Evolutionary conservation across 176 grass and related monocot genomes (phyloP).

Genomic region (Chloris gayana): DNA sequence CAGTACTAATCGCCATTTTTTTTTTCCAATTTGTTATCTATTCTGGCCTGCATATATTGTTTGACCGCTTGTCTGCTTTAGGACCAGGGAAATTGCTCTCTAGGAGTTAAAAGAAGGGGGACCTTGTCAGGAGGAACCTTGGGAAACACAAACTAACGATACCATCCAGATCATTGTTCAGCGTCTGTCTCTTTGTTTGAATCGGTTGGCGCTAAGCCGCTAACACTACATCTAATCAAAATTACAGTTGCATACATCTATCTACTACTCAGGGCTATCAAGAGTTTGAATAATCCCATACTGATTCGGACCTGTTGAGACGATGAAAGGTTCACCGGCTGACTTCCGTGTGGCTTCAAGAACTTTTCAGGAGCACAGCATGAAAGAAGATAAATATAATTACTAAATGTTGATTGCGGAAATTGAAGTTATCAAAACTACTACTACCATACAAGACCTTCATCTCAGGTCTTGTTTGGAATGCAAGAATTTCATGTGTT

Average conservation of each 20-base stretch:
- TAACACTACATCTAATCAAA: background rate
- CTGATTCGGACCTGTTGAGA: background rate
- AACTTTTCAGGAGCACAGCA: background rate
- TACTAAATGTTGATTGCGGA: background rate
- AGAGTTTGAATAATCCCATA: background rate
- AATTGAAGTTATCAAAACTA: background rate
- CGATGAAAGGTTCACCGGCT: background rate
- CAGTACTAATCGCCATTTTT: constrained; percentile 22
- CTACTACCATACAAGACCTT: background rate
- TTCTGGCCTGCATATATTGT: constrained; percentile 44
- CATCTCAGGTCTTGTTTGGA: background rate
- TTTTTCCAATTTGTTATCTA: constrained; percentile 8
- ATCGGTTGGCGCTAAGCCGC: constrained; percentile 9
- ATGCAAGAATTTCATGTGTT: no score
- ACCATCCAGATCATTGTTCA: constrained; percentile 18
- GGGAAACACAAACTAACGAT: constrained; percentile 63
- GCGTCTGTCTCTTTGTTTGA: constrained; percentile 24
- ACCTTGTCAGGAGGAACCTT: constrained; percentile 54
- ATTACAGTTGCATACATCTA: background rate
- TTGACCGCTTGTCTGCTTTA: constrained; percentile 72
- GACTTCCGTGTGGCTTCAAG: background rate
- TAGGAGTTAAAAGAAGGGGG: constrained; percentile 41
- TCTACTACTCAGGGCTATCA: background rate
- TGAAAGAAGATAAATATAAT: background rate
- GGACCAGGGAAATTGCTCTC: constrained; percentile 56